phyloP scores from a whole-genome alignment of 2,329 filamentous ascomycete species.

The Polytolypa hystricis region DNA sequence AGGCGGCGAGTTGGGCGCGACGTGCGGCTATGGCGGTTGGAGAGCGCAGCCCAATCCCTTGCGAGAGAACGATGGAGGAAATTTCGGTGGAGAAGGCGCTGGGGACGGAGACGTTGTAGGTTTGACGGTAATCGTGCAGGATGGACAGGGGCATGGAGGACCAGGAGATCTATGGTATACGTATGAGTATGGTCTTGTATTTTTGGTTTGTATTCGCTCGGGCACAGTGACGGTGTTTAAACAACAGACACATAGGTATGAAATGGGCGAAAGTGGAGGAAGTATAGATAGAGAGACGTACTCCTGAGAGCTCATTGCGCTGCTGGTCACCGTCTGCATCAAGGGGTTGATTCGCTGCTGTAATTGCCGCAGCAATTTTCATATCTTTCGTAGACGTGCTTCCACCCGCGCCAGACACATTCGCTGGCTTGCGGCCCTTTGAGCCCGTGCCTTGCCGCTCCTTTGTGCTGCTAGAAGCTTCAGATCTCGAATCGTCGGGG shows the following conservation, averaged over 20 bases:
- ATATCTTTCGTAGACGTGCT: conserved; percentile 14
- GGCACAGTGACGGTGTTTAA: too few species aligned
- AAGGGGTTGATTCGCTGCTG: conserved; percentile 14
- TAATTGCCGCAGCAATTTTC: conserved; percentile 15
- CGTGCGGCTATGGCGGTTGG: conserved; percentile 34
- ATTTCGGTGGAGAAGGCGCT: conserved; percentile 34
- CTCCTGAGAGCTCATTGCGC: conserved; percentile 21
- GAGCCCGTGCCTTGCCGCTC: conserved; percentile 22
- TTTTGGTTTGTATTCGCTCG: not conserved
- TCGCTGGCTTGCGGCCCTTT: conserved; percentile 24
- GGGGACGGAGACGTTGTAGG: conserved; percentile 35
- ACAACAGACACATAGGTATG: too few species aligned
- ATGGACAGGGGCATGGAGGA: conserved; percentile 32
- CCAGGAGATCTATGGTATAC: conserved; percentile 31
- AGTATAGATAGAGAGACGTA: conserved; percentile 13
- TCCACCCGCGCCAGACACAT: conserved; percentile 8
- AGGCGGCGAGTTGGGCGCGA: conserved; percentile 16
- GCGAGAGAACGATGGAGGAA: conserved; percentile 36
- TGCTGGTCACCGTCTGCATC: conserved; percentile 10
- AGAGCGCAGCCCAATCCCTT: conserved; percentile 33
- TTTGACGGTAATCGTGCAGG: conserved; percentile 39
- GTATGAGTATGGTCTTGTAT: conserved; percentile 1
- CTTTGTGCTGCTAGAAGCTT: conserved; percentile 35
- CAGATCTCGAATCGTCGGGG: conserved; percentile 37
- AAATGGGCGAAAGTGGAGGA: not conserved